Percentiles rank a stretch among this genome's conserved stretches.
phyloP scores from a whole-genome alignment of 208 protist genomes.

The Eutreptiella sp. region DNA sequence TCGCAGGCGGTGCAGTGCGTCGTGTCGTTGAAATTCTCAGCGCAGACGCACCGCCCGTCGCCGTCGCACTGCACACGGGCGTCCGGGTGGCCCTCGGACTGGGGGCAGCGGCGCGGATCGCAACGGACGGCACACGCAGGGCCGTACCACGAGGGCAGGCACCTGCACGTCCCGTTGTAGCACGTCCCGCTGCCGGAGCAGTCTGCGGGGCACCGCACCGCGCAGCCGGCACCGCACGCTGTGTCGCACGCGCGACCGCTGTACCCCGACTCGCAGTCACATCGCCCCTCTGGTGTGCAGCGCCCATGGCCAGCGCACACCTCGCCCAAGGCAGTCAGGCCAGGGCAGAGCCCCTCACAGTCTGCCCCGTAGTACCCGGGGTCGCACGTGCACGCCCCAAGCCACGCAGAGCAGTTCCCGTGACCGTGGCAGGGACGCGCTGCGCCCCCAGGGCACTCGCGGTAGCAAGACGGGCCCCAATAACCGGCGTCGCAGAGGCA shows the following conservation, averaged over 20 bases:
- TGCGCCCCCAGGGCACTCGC: slow-evolving; percentile 27
- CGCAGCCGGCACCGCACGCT: neutral
- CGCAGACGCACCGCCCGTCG: too few species aligned
- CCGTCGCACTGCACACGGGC: too few species aligned
- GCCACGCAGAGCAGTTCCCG: slow-evolving; percentile 21
- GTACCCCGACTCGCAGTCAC: slow-evolving; percentile 9
- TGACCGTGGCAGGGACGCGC: slow-evolving; percentile 13
- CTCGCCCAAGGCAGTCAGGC: neutral
- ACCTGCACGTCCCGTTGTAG: slow-evolving; percentile 7
- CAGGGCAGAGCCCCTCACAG: neutral
- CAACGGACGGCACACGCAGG: neutral
- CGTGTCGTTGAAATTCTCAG: too few species aligned
- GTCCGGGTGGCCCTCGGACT: too few species aligned
- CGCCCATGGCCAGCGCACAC: slow-evolving; percentile 4
- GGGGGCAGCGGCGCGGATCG: too few species aligned
- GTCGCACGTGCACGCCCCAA: slow-evolving; percentile 10
- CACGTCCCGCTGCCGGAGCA: slow-evolving; percentile 17
- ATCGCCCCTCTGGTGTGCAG: slow-evolving; percentile 3
- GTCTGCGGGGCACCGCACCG: neutral
- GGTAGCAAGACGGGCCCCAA: slow-evolving; percentile 10
- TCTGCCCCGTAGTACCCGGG: neutral
- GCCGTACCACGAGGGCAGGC: too few species aligned
- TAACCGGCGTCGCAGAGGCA: slow-evolving; percentile 14
- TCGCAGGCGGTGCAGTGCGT: neutral
- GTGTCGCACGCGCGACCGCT: slow-evolving; percentile 16